phyloP scores from a whole-genome alignment of 2,329 filamentous ascomycete species.

The Trichoderma hamatum region DNA sequence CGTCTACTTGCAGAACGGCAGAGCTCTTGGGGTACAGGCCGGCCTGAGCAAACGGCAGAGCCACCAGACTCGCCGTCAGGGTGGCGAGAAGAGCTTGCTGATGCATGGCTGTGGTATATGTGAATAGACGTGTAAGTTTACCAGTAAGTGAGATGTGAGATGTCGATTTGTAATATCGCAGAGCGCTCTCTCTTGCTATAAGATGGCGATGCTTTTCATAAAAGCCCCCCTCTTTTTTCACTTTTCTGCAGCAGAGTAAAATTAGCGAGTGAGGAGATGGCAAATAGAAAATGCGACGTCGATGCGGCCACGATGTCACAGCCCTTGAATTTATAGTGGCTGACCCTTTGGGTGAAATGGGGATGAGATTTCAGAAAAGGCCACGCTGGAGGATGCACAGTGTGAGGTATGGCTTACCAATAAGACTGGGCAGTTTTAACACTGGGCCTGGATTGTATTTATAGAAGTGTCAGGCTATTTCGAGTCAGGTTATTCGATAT shows the following conservation, averaged over 20 bases:
- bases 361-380: constrained; percentile 34
- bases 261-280: neutral
- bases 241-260: neutral
- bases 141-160: neutral
- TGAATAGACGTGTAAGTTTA: constrained; percentile 9
- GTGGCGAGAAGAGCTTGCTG: constrained; percentile 51
- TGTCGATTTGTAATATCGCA: neutral
- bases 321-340: constrained; percentile 8
- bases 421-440: neutral
- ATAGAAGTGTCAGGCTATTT: neutral
- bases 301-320: neutral
- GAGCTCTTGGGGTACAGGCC: constrained; percentile 85
- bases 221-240: no score
- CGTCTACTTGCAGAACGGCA: constrained; percentile 79
- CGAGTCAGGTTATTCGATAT: no score
- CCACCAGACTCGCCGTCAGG: constrained; percentile 62
- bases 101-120: constrained; percentile 50
- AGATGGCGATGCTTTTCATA: neutral
- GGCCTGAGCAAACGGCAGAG: constrained; percentile 66
- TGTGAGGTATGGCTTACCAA: constrained; percentile 18
- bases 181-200: neutral
- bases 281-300: neutral
- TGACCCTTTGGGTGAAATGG: neutral
- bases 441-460: neutral
- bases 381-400: constrained; percentile 34